Conservation (phyloP, 306 rosid species). For the Gleditsia sinensis region DNA sequence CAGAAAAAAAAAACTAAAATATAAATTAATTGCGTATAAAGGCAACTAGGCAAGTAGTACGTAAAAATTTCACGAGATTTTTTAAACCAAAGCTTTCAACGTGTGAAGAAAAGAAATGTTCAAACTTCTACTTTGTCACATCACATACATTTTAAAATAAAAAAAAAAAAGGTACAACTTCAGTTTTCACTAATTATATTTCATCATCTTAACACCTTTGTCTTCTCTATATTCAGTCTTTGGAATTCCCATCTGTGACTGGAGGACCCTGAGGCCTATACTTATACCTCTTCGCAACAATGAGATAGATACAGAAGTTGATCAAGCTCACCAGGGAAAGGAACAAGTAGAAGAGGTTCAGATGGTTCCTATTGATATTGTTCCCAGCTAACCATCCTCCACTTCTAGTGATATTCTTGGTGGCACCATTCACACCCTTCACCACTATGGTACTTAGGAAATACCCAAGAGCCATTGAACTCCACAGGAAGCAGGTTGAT, state of each 20-base stretch:
- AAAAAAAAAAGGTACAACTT: neutral
- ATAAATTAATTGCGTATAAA: neutral
- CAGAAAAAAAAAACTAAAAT: neutral
- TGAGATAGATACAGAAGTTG: slow-evolving; percentile 67
- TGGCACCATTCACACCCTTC: slow-evolving; percentile 67
- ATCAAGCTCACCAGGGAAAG: slow-evolving; percentile 73
- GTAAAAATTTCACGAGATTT: slow-evolving; percentile 9
- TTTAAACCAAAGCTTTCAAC: neutral
- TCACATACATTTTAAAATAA: neutral
- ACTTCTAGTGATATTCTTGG: slow-evolving; percentile 50
- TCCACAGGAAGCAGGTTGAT: slow-evolving; percentile 89
- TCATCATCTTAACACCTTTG: neutral
- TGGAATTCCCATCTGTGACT: slow-evolving; percentile 23
- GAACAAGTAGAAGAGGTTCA: slow-evolving; percentile 74
- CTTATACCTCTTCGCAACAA: slow-evolving; percentile 71
- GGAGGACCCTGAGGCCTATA: slow-evolving; percentile 55
- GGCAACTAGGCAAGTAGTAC: neutral
- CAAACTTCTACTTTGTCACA: neutral
- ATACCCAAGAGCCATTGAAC: slow-evolving; percentile 90
- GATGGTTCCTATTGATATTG: slow-evolving; percentile 78
- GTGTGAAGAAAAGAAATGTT: slow-evolving; percentile 19
- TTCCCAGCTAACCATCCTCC: slow-evolving; percentile 88
- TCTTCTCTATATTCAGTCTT: slow-evolving; percentile 20
- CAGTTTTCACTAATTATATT: neutral
- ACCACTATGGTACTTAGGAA: slow-evolving; percentile 75